Conservation (phyloP, 192 early-diverging fungal genomes). For the Obelidium mucronatum region DNA sequence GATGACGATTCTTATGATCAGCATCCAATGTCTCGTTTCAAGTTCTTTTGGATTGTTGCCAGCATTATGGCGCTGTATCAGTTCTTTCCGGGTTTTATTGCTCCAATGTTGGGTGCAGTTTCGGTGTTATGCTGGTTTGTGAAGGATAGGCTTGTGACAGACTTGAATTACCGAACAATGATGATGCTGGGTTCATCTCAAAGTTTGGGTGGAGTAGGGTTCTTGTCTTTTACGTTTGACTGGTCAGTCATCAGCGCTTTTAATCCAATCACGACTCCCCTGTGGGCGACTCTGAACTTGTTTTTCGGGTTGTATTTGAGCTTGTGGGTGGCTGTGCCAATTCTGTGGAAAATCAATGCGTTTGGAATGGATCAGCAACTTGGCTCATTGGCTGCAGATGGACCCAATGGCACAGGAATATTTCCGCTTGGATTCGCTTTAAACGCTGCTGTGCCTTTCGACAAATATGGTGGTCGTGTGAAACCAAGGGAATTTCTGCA, state of each 20-base stretch:
- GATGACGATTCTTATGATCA: neutral
- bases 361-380: slow-evolving; percentile 28
- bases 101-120: slow-evolving; percentile 32
- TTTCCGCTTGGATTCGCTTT: slow-evolving; percentile 10
- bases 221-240: slow-evolving; percentile 20
- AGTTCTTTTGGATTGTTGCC: slow-evolving; percentile 38
- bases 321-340: slow-evolving; percentile 36
- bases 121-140: slow-evolving; percentile 33
- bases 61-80: slow-evolving; percentile 25
- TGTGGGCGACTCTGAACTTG: slow-evolving; percentile 39
- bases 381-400: slow-evolving; percentile 12
- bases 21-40: slow-evolving; percentile 20
- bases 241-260: slow-evolving; percentile 23
- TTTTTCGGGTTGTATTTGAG: slow-evolving; percentile 21
- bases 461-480: slow-evolving; percentile 14
- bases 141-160: neutral
- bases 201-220: slow-evolving; percentile 19
- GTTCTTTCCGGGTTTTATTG: slow-evolving; percentile 41
- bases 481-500: neutral
- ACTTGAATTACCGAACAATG: neutral
- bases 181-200: slow-evolving; percentile 22
- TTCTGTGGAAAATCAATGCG: slow-evolving; percentile 20
- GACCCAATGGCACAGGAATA: slow-evolving; percentile 19
- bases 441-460: slow-evolving; percentile 10
- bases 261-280: slow-evolving; percentile 35